These are phyloP conservation scores for Santalum album DNA, from an alignment of 164 flowering plant species.

Conservation along the genomic window DNA sequence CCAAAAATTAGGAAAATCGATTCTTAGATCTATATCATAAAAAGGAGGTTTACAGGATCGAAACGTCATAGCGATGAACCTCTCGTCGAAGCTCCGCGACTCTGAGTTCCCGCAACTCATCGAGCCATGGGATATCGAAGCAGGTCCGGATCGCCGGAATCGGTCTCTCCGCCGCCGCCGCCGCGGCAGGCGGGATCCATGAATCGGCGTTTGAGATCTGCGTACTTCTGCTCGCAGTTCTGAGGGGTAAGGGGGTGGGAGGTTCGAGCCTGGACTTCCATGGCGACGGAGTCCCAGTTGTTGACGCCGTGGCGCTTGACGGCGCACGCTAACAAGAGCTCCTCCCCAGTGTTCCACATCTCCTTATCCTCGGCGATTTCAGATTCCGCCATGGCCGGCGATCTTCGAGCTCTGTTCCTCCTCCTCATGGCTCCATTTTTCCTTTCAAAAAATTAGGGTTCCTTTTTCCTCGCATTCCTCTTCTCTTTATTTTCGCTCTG, in stretches of 20 bases:
- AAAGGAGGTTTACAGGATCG: conserved; percentile 55
- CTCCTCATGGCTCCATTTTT: too few relatives aligned
- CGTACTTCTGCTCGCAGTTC: conserved; percentile 44
- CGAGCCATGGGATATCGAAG: conserved; percentile 48
- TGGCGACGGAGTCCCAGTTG: conserved; percentile 72
- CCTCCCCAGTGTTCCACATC: conserved; percentile 86
- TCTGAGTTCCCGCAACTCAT: conserved; percentile 58
- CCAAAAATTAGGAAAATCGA: neutral
- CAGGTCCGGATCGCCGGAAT: neutral
- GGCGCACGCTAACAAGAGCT: conserved; percentile 78
- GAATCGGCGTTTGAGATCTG: conserved; percentile 61
- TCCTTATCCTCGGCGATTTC: neutral
- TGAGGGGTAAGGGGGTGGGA: conserved; percentile 35
- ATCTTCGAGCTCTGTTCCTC: too few relatives aligned
- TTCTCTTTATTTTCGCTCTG: too few relatives aligned
- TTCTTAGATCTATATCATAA: neutral
- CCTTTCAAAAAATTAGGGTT: too few relatives aligned
- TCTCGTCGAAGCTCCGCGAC: conserved; percentile 71
- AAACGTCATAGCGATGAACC: conserved; percentile 62
- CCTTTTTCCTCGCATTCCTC: too few relatives aligned
- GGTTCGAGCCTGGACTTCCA: conserved; percentile 47
- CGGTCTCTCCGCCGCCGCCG: neutral
- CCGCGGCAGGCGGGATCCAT: neutral
- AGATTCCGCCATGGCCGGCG: too few relatives aligned
- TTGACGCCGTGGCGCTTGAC: conserved; percentile 68